Conservation (phyloP, 2,329 filamentous ascomycete species). For the Alternaria metachromatica region DNA sequence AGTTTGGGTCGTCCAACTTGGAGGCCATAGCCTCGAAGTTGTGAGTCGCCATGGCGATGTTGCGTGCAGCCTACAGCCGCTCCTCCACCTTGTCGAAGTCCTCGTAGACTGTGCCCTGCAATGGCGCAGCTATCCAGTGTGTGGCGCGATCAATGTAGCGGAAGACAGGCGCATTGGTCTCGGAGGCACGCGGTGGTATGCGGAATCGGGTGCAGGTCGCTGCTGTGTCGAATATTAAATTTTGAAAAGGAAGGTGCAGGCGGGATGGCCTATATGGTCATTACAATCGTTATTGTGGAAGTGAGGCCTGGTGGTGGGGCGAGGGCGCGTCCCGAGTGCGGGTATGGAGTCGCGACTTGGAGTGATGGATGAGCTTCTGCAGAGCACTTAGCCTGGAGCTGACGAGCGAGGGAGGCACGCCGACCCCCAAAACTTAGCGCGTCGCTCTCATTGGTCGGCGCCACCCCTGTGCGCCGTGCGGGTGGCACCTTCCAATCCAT, state of each 20-base stretch:
- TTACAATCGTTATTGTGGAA: conserved; percentile 39
- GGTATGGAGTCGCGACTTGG: conserved; percentile 36
- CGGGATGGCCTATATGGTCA: conserved; percentile 28
- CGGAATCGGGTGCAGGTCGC: conserved; percentile 9
- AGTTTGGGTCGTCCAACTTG: conserved; percentile 54
- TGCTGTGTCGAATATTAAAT: conserved; percentile 24
- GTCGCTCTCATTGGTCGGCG: neutral
- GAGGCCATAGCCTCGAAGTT: conserved; percentile 56
- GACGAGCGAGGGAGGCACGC: conserved; percentile 9
- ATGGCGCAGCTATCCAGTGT: conserved; percentile 17
- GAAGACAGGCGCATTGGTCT: conserved; percentile 36
- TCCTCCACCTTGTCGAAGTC: conserved; percentile 16
- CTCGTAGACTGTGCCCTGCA: conserved; percentile 10
- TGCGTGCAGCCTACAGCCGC: conserved; percentile 35
- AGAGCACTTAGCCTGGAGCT: conserved; percentile 11
- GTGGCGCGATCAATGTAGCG: conserved; percentile 19
- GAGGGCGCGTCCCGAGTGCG: conserved; percentile 40
- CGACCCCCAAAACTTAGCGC: conserved; percentile 2
- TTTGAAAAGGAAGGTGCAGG: conserved; percentile 31
- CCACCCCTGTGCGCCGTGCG: neutral
- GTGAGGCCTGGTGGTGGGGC: conserved; percentile 30
- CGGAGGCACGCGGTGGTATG: conserved; percentile 20
- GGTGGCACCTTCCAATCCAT: neutral
- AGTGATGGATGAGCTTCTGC: conserved; percentile 24
- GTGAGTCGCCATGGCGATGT: conserved; percentile 46